Evolutionary conservation across 2,329 filamentous ascomycete species (phyloP), one percentile per base, ranked within the genome.

Genomic region (Pezicula rhizophila): DNA sequence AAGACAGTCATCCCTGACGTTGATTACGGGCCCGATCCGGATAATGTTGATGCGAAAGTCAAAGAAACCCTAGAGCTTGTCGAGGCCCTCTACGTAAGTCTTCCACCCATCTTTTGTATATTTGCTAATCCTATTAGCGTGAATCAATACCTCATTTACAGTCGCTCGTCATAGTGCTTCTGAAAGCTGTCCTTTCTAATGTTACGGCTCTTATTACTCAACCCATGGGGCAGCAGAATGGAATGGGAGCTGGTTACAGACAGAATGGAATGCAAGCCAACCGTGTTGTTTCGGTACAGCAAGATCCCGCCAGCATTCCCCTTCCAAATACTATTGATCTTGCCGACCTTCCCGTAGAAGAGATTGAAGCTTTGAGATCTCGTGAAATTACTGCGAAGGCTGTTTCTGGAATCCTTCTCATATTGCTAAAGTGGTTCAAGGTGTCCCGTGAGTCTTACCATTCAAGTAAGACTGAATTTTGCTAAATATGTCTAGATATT

Each of bases 401-500:
- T 0, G 85, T 96, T 18, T 93, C 90, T n/a, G 91, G 87, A 1
- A 86, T 90, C 48, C 70, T 99, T 25, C 72, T 99, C 25, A 73
- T 96, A n/a, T 69, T 97, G 40, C 66, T 97, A 52, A 99, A 97
- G 68, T 99, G 93, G 93, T 85, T 97, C 60, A 95, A 96, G 66
- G 74, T 95, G 47, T 96, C 90, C 50, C 93, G 89, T 95, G 73
- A 74, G 88, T 47, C 8, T 33, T 3, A 14, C 38, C 8, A 5
- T 15, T 25, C 23, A n/a, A 37, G 6, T 20, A 8, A 38, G 3
- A 3, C 5, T 6, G 15, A 17, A 28, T 8, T 26, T 34, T 46
- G 37, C 58, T 66, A 48, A 57, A 56, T 52, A 49, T 60, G 42
- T 12, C 17, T 42, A 95, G 89, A 99, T 64, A 80, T 97, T 25